Conservation (phyloP, 2,329 filamentous ascomycete species). For the Coniochaeta sp. region DNA sequence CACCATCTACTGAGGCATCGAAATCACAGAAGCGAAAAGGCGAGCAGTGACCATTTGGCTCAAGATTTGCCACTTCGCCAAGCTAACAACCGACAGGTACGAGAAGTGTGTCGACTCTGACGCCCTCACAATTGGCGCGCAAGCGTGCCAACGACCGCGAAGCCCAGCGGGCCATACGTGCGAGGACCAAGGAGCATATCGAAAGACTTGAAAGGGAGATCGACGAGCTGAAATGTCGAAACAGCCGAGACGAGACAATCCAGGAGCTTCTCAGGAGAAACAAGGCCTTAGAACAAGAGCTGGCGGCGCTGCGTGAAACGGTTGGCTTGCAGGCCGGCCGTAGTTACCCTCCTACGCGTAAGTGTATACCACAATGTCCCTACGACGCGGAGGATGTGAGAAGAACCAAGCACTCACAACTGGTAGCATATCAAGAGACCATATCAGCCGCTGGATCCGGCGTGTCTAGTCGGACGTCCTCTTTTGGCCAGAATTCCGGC, state of each 20-base stretch:
- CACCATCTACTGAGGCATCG: background rate
- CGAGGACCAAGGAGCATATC: slow-evolving; percentile 81
- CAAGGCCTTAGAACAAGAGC: slow-evolving; percentile 45
- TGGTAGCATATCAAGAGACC: slow-evolving; percentile 33
- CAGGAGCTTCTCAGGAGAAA: slow-evolving; percentile 45
- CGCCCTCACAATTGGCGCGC: slow-evolving; percentile 78
- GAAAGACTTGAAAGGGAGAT: slow-evolving; percentile 70
- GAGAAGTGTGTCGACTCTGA: slow-evolving; percentile 79
- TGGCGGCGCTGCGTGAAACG: slow-evolving; percentile 35
- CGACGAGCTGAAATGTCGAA: slow-evolving; percentile 54
- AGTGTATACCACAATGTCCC: slow-evolving; percentile 5
- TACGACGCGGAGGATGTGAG: background rate
- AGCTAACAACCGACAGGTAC: slow-evolving; percentile 33
- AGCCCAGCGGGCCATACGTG: slow-evolving; percentile 79
- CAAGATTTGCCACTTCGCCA: background rate
- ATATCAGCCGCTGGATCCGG: slow-evolving; percentile 27
- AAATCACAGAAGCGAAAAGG: slow-evolving; percentile 2
- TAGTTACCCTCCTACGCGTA: slow-evolving; percentile 35
- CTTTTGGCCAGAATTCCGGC: slow-evolving; percentile 31
- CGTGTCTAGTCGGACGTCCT: slow-evolving; percentile 36
- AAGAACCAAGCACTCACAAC: slow-evolving; percentile 3
- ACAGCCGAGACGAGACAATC: slow-evolving; percentile 41
- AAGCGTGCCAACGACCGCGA: slow-evolving; percentile 90
- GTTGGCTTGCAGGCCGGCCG: slow-evolving; percentile 34
- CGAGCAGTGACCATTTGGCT: background rate